These are phyloP conservation scores for Arachnopeziza araneosa DNA, from an alignment of 2,329 filamentous ascomycete species.

Conservation along the genomic window DNA sequence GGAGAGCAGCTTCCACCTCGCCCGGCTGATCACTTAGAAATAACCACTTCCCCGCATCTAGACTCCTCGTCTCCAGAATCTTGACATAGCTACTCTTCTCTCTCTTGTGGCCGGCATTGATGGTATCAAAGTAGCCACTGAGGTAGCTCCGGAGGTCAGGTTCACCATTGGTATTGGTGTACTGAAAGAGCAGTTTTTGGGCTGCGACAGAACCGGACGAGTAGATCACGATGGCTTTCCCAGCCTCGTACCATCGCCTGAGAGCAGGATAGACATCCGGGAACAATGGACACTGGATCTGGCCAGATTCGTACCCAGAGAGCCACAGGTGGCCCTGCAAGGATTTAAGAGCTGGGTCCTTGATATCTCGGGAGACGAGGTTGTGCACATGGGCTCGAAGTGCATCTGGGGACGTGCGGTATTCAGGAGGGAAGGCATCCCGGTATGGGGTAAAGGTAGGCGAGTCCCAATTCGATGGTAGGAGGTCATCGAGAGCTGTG, in stretches of 20 bases:
- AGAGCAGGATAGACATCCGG: conserved; percentile 64
- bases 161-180: conserved; percentile 43
- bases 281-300: conserved; percentile 68
- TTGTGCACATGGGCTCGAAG: conserved; percentile 64
- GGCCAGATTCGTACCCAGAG: conserved; percentile 64
- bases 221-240: conserved; percentile 64
- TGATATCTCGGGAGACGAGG: conserved; percentile 66
- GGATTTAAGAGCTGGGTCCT: conserved; percentile 70
- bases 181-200: conserved; percentile 72
- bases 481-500: conserved; percentile 55
- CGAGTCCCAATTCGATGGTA: conserved; percentile 62
- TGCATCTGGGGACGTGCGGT: conserved; percentile 50
- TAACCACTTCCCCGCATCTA: conserved; percentile 50
- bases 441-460: conserved; percentile 61
- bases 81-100: conserved; percentile 58
- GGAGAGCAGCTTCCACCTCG: conserved; percentile 58
- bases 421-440: conserved; percentile 63
- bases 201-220: conserved; percentile 75
- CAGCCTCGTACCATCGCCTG: conserved; percentile 50
- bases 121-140: conserved; percentile 70
- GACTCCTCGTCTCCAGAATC: conserved; percentile 37
- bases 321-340: conserved; percentile 78
- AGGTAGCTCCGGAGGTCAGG: conserved; percentile 56
- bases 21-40: conserved; percentile 77
- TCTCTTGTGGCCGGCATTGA: conserved; percentile 72